A percentile compares a stretch with the other conserved stretches of the same genome.
These are phyloP conservation scores for Pestalotiopsis sp. DNA, from an alignment of 2,329 filamentous ascomycete species.

Conservation along the genomic window DNA sequence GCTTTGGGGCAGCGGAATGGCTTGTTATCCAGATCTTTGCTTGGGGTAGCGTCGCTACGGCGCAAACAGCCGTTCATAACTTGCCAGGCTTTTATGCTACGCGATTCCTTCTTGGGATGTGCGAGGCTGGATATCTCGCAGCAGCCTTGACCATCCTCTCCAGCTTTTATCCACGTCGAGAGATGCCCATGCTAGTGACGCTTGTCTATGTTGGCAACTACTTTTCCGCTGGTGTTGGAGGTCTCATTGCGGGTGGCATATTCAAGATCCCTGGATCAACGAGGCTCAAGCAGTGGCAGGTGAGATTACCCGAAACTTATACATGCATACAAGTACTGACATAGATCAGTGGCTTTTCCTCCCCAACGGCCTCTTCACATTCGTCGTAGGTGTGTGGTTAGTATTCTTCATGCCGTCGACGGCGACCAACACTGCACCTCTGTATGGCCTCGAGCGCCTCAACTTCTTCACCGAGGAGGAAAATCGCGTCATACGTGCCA, in stretches of 20 bases:
- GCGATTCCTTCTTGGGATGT: constrained; percentile 44
- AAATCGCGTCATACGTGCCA: background rate
- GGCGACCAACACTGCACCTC: background rate
- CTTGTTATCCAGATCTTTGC: constrained; percentile 30
- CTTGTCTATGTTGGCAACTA: constrained; percentile 56
- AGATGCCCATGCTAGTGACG: constrained; percentile 46
- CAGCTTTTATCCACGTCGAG: constrained; percentile 48
- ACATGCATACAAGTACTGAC: background rate
- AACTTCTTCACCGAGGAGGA: background rate
- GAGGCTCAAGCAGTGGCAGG: background rate
- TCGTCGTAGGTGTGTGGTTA: background rate
- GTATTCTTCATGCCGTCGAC: background rate
- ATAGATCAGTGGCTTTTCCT: background rate
- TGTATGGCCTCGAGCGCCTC: background rate
- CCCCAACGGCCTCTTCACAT: background rate
- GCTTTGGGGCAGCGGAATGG: constrained; percentile 29
- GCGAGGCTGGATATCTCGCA: constrained; percentile 53
- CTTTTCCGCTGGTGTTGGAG: constrained; percentile 48
- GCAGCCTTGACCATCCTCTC: constrained; percentile 51
- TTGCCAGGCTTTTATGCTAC: constrained; percentile 44
- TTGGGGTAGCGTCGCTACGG: constrained; percentile 32
- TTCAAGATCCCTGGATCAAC: constrained; percentile 35
- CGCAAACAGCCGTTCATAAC: constrained; percentile 36
- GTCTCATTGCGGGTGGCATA: constrained; percentile 48
- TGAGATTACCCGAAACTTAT: background rate